Evolutionary conservation across 805 yeast species (phyloP), one percentile per base, ranked within the genome.

Genomic region (Nakazawaea pomicola): DNA sequence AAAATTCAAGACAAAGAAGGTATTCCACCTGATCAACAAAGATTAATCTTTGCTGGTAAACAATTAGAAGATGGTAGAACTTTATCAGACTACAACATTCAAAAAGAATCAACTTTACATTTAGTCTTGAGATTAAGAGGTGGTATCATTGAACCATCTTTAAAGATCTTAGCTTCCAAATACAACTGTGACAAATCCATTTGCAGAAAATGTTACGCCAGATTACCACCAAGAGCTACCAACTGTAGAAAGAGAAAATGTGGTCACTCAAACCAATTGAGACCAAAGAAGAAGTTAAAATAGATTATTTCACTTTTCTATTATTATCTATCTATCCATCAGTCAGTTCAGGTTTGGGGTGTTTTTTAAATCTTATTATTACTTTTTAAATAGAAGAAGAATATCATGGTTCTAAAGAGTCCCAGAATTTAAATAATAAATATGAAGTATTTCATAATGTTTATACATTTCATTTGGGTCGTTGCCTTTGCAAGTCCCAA

Each of bases 191-290:
- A 93, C 58, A 93, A 93, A 78, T 72, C 96, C 57, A 91, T 93
- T 72, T 93, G 99, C 83, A 95, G 99, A 78, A 87, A 90, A 73
- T 93, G 99, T 81, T 93, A 93, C 84, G 97, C 99, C 64, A 93
- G 99, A 83, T 90, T 93, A 69, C 99, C 99, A 68, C 96, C 99
- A 76, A 95, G 98, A 86, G 99, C 99, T 64, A 93, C 98, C 76
- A 93, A 93, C 96, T 93, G 99, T 84, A 89, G 99, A 82, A 93
- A 93, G 98, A 89, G 97, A 88, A 93, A 93, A 84, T 93, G 99
- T 78, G 99, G 99, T 68, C 99, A 93, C 95, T 80, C 96, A 72
- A 93, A 93, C 83, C 99, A 93, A 81, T 87, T 93, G 76, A 89
- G 99, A 82, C 98, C 98, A 77, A 93, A 91, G 95, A 91, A 91